Percentiles rank a stretch among this genome's conserved stretches.
Evolutionary conservation across 73 alveolate genomes (phyloP).

Genomic region (Paramecium octaurelia): DNA sequence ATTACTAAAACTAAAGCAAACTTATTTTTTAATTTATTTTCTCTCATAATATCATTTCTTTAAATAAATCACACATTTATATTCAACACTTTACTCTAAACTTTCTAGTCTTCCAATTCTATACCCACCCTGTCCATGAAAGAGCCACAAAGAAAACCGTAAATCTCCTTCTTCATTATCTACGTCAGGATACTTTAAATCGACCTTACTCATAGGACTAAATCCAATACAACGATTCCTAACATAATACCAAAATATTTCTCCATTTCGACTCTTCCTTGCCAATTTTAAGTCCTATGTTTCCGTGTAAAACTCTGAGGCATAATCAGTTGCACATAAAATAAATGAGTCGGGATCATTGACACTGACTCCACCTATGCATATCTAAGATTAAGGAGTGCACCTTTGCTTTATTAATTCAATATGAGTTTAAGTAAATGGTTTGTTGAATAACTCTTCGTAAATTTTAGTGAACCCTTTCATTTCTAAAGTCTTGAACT

Average conservation of each 20-base stretch:
- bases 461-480: not conserved
- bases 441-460: not conserved
- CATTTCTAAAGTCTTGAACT: not conserved
- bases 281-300: not conserved
- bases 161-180: conserved; percentile 6
- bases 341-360: not conserved
- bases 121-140: conserved; percentile 7
- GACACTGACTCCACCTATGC: not conserved
- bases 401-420: not conserved
- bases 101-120: not conserved
- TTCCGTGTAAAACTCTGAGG: not conserved
- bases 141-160: not conserved
- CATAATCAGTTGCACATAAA: conserved; percentile 7
- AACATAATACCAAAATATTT: not conserved
- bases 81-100: not conserved
- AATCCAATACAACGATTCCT: not conserved
- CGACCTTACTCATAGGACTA: conserved; percentile 6
- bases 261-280: not conserved
- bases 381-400: not conserved
- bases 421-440: not conserved
- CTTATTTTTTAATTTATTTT: not conserved
- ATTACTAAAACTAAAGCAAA: not conserved
- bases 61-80: conserved; percentile 17
- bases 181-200: not conserved
- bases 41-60: not conserved